Evolutionary conservation across 129 eudicot genomes (phyloP).

Genomic region (Flaveria ramosissima): DNA sequence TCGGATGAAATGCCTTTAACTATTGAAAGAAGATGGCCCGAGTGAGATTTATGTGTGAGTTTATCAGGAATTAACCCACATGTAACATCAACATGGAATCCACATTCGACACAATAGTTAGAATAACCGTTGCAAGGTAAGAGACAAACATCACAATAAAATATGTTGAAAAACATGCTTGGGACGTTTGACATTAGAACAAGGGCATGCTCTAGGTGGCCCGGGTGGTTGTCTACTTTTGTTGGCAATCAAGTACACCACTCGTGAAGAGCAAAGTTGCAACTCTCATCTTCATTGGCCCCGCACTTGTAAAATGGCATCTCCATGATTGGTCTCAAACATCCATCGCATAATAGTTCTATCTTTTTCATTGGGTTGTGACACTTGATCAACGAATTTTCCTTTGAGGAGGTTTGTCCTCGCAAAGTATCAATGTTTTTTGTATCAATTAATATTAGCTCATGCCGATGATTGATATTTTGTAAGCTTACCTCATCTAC

Average conservation of each 20-base stretch:
- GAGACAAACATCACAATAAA: neutral
- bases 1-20: neutral
- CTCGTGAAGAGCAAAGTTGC: slow-evolving; percentile 21
- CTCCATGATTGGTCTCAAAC: neutral
- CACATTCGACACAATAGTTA: slow-evolving; percentile 11
- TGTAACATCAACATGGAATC: neutral
- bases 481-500: no score
- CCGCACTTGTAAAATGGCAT: slow-evolving; percentile 27
- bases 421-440: no score
- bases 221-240: slow-evolving; percentile 11
- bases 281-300: neutral
- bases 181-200: neutral
- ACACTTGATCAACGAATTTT: no score
- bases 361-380: slow-evolving; percentile 27
- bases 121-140: slow-evolving; percentile 18
- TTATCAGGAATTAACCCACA: slow-evolving; percentile 10
- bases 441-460: no score
- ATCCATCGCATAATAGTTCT: slow-evolving; percentile 24
- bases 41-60: slow-evolving; percentile 1
- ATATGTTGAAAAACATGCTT: neutral
- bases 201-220: slow-evolving; percentile 25
- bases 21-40: neutral
- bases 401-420: no score
- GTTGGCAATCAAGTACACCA: slow-evolving; percentile 26
- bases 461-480: no score